Evolutionary conservation across 2,329 filamentous ascomycete genomes (phyloP).

Genomic region (Clarireedia sp.): DNA sequence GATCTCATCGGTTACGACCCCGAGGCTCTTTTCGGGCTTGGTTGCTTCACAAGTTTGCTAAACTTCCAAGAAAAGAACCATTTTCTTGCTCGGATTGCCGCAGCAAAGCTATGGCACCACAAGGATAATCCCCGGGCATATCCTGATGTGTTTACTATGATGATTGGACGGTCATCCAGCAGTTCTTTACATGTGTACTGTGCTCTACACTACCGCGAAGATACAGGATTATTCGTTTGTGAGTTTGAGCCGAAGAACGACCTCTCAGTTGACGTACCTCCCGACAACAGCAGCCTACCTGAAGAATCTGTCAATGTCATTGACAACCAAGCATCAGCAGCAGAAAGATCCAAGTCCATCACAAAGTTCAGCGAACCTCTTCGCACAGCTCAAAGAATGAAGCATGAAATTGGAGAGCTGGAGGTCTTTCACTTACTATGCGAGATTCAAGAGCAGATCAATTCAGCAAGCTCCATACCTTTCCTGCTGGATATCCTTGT

Average conservation of each 20-base stretch:
- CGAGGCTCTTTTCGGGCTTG: constrained; percentile 62
- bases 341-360: constrained; percentile 70
- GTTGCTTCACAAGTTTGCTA: constrained; percentile 79
- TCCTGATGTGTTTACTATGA: constrained; percentile 77
- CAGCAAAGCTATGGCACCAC: constrained; percentile 2
- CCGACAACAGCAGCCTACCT: constrained; percentile 49
- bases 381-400: constrained; percentile 38
- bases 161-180: constrained; percentile 24
- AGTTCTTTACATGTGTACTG: not conserved
- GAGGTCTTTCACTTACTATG: constrained; percentile 89
- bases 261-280: constrained; percentile 55
- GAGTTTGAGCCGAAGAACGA: constrained; percentile 87
- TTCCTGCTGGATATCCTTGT: constrained; percentile 73
- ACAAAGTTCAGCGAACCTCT: constrained; percentile 51
- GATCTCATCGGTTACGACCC: constrained; percentile 69
- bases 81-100: not conserved
- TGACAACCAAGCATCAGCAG: constrained; percentile 60
- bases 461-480: constrained; percentile 61
- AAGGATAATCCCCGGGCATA: constrained; percentile 60
- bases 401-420: constrained; percentile 52
- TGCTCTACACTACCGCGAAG: constrained; percentile 41
- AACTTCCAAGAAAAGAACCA: constrained; percentile 56
- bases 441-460: constrained; percentile 81
- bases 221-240: constrained; percentile 69
- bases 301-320: constrained; percentile 66